Evolutionary conservation across 768 basidiomycete genomes (phyloP), one percentile per base, ranked within the genome.

Genomic region (Rhizopogon rudus): DNA sequence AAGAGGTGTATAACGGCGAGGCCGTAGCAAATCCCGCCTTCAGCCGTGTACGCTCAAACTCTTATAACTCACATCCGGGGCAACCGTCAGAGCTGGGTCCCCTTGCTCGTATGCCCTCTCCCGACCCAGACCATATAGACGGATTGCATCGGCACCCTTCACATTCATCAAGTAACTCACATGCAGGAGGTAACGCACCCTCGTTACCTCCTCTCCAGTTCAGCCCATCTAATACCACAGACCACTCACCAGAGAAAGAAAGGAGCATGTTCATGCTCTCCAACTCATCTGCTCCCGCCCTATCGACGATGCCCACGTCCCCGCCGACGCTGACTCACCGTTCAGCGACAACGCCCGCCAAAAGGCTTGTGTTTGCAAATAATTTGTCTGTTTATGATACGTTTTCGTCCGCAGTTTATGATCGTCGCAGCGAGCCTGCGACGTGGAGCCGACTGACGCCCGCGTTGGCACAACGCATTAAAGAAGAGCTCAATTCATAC

Each of bases 401-500:
- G n/a, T 98, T 97, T 77, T 84, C 92, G 44, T 72, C 91, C 20
- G 77, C 82, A 33, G 88, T 93, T 57, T 99, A 99, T 73, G 96
- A 99, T 73, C 80, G 97, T 52, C 79, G 94, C 64, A 93, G 92
- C 62, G 96, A 98, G 71, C 93, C 93, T 20, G 95, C 94, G 45
- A 98, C 96, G 28, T 98, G 94, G 86, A 98, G 95, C 73, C 82
- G 91, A 40, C 74, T 99, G 64, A 99, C 97, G 51, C 97, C 96
- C 43, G 86, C 88, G 55, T 76, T 98, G 64, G 96, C 96, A 40
- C 93, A 98, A 77, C 81, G 88, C 63, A 98, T 99, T 71, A 99
- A 99, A 80, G 93, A 96, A 74, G 93, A 96, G 74, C 77, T 99
- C 51, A 99, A 99, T 73, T 93, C 92, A 54, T 98, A 91, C 75